These are phyloP conservation scores for Polytrichum formosum DNA, from an alignment of 225 moss, liverwort and hornwort genomes.

Conservation along the genomic window DNA sequence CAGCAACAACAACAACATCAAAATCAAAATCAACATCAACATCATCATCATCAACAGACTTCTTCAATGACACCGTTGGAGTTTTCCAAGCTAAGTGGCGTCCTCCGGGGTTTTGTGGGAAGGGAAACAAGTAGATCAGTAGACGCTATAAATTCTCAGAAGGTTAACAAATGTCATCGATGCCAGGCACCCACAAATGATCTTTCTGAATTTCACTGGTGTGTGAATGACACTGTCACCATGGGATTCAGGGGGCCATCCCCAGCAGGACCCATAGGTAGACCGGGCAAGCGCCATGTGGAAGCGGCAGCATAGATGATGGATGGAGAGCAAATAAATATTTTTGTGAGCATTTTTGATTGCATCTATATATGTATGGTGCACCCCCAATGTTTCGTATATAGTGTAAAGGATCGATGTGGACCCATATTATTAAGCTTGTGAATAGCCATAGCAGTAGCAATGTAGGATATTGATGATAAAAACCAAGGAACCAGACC, in stretches of 20 bases:
- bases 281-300: conserved; percentile 86
- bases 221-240: conserved; percentile 90
- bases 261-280: conserved; percentile 93
- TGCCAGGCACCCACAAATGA: too few relatives aligned
- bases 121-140: conserved; percentile 59
- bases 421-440: conserved; percentile 30
- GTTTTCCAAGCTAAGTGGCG: conserved; percentile 53
- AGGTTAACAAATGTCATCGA: conserved; percentile 51
- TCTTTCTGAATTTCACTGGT: conserved; percentile 64
- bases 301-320: conserved; percentile 76
- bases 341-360: conserved; percentile 30
- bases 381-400: conserved; percentile 37
- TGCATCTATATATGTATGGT: conserved; percentile 16
- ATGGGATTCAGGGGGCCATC: conserved; percentile 96
- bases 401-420: conserved; percentile 36
- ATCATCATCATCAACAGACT: conserved; percentile 37
- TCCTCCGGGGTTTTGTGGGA: conserved; percentile 24
- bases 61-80: conserved; percentile 60
- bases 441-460: conserved; percentile 31
- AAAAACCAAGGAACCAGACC: conserved; percentile 28
- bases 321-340: too few relatives aligned
- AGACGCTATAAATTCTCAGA: conserved; percentile 12
- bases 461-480: conserved; percentile 46
- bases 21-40: too few relatives aligned
- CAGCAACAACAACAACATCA: neutral